A percentile compares a stretch with the other conserved stretches of the same genome.
These are phyloP conservation scores for Hysterangium stoloniferum DNA, from an alignment of 768 basidiomycete genomes.

Conservation along the genomic window DNA sequence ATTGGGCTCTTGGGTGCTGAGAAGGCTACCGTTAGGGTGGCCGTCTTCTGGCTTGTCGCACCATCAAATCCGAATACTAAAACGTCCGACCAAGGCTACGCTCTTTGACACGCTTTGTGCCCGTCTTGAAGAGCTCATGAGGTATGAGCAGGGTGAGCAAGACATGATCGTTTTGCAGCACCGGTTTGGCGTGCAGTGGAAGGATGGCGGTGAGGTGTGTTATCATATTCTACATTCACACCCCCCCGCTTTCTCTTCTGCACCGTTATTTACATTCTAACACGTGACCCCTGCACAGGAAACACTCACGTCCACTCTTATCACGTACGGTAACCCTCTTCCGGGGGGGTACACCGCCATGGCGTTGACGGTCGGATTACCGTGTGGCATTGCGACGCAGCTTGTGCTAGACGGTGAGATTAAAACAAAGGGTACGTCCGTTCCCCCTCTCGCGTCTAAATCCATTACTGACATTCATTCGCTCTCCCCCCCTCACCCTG, in stretches of 20 bases:
- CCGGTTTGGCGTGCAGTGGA: constrained; percentile 90
- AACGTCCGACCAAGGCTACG: too few relatives aligned
- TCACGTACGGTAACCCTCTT: constrained; percentile 75
- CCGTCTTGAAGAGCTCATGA: constrained; percentile 84
- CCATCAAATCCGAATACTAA: too few relatives aligned
- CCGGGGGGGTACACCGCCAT: constrained; percentile 78
- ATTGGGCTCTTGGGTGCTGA: constrained; percentile 74
- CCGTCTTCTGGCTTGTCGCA: too few relatives aligned
- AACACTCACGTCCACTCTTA: constrained; percentile 85
- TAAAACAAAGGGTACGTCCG: too few relatives aligned
- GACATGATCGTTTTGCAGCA: constrained; percentile 98
- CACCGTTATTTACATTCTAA: background rate
- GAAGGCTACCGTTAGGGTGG: constrained; percentile 50
- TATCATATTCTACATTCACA: too few relatives aligned
- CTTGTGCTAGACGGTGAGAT: constrained; percentile 84
- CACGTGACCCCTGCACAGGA: constrained; percentile 35
- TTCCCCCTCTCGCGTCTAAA: too few relatives aligned
- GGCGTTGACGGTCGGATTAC: constrained; percentile 87
- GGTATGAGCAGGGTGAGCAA: constrained; percentile 82
- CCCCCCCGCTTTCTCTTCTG: too few relatives aligned
- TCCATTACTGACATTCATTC: too few relatives aligned
- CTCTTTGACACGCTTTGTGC: constrained; percentile 92
- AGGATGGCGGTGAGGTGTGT: constrained; percentile 65
- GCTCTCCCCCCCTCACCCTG: too few relatives aligned
- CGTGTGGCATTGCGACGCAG: constrained; percentile 91